Evolutionary conservation across 108 stramenopile species (phyloP).

Genomic region (Nannochloropsis granulata): DNA sequence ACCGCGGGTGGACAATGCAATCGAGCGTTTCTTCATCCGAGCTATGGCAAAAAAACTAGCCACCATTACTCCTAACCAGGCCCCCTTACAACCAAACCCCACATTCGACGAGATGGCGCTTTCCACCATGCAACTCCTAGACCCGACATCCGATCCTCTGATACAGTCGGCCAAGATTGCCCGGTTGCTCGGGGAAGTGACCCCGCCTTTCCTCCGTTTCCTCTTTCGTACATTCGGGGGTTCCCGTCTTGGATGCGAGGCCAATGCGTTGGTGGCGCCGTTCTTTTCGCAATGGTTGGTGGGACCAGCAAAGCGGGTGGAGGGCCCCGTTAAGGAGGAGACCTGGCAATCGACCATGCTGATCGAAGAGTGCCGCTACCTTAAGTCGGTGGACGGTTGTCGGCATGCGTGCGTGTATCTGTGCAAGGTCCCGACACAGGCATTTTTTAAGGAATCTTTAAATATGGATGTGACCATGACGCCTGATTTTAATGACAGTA

Average conservation of each 20-base stretch:
- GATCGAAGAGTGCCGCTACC: neutral
- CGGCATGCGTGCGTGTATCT: neutral
- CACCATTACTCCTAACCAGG: neutral
- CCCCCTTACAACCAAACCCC: neutral
- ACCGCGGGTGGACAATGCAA: neutral
- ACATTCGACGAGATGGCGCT: neutral
- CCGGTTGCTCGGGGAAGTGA: neutral
- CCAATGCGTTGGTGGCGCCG: neutral
- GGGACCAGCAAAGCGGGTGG: neutral
- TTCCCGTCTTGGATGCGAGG: neutral
- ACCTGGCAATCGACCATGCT: neutral
- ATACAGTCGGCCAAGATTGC: neutral
- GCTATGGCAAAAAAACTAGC: neutral
- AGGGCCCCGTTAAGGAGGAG: neutral
- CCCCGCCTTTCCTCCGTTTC: neutral
- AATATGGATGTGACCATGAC: neutral
- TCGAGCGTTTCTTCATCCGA: neutral
- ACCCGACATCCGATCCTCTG: neutral
- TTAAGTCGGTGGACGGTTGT: neutral
- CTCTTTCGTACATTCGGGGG: neutral
- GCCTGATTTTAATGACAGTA: neutral
- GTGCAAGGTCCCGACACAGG: neutral
- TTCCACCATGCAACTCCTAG: neutral
- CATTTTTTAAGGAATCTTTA: neutral
- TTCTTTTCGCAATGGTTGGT: neutral